Percentiles rank a stretch among this genome's conserved stretches.
Conservation (phyloP, 2,329 filamentous ascomycete genomes). For the Fusarium brachygibbosum region DNA sequence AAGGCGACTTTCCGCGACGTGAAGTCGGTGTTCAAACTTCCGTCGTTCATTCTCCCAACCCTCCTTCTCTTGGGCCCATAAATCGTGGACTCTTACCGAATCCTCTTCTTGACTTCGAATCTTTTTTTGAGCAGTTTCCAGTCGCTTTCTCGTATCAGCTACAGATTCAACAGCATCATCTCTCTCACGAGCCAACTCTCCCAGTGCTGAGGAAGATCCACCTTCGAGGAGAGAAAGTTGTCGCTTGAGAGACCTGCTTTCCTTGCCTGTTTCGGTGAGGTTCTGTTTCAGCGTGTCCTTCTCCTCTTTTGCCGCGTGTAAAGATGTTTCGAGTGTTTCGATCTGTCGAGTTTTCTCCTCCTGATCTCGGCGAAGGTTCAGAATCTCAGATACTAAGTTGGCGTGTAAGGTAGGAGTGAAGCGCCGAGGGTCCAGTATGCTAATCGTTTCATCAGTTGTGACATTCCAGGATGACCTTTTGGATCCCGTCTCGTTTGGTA, state of each 20-base stretch:
- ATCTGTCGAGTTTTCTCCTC: constrained; percentile 91
- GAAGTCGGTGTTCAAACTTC: constrained; percentile 84
- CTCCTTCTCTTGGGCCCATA: constrained; percentile 88
- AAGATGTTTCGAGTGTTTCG: constrained; percentile 81
- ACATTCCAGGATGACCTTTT: constrained; percentile 71
- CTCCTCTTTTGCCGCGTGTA: constrained; percentile 80
- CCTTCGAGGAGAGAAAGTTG: constrained; percentile 90
- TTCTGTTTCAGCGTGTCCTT: constrained; percentile 77
- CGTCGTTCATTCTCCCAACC: constrained; percentile 87
- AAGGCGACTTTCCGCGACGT: constrained; percentile 89
- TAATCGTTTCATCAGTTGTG: constrained; percentile 75
- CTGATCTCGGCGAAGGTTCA: constrained; percentile 86
- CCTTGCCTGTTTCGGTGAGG: constrained; percentile 75
- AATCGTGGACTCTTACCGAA: constrained; percentile 78
- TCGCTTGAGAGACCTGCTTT: constrained; percentile 83
- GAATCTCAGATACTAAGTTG: constrained; percentile 93
- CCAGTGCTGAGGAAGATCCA: constrained; percentile 86
- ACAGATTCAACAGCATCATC: constrained; percentile 83
- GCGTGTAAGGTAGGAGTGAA: constrained; percentile 97
- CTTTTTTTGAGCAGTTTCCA: constrained; percentile 84
- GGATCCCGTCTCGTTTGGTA: constrained; percentile 59
- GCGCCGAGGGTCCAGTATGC: constrained; percentile 86
- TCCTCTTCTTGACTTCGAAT: constrained; percentile 86
- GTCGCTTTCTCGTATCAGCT: constrained; percentile 78
- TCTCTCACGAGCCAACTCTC: constrained; percentile 85